phyloP scores from a whole-genome alignment of 345 rosid species.

The Erucastrum elatum region DNA sequence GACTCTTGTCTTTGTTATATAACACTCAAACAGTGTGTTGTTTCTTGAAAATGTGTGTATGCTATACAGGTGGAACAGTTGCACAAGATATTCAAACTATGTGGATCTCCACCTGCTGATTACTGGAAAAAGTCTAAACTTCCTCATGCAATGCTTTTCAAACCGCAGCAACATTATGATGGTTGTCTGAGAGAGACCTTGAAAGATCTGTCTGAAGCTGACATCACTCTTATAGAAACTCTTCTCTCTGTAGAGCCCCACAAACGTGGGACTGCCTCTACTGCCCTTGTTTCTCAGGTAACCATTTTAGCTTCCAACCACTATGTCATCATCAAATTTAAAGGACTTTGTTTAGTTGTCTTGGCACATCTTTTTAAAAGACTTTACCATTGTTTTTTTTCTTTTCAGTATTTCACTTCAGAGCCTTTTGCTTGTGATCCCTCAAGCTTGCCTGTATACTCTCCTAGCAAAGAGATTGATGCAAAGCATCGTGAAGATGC shows the following conservation, averaged over 20 bases:
- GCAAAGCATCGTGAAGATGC: constrained; percentile 82
- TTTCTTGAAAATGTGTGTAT: constrained; percentile 3
- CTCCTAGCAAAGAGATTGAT: constrained; percentile 95
- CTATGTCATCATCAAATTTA: not conserved
- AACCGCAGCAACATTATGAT: constrained; percentile 88
- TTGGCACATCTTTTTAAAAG: not conserved
- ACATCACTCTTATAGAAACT: constrained; percentile 68
- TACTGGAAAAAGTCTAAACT: constrained; percentile 93
- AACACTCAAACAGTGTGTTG: constrained; percentile 1
- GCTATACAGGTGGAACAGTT: constrained; percentile 77
- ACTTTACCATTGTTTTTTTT: not conserved
- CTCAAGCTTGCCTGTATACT: constrained; percentile 82
- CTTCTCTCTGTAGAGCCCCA: constrained; percentile 85
- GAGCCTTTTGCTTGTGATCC: constrained; percentile 93
- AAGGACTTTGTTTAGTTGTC: not conserved
- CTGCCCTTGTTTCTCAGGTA: constrained; percentile 93
- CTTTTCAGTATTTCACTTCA: constrained; percentile 75
- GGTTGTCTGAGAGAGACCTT: constrained; percentile 71
- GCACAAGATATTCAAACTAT: constrained; percentile 94
- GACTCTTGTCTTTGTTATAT: constrained; percentile 11
- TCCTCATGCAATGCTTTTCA: constrained; percentile 87
- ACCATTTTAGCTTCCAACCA: constrained; percentile 6
- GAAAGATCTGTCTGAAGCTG: constrained; percentile 53
- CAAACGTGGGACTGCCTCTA: constrained; percentile 82
- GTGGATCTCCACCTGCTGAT: constrained; percentile 94